These are phyloP conservation scores for Colletotrichum chrysophilum DNA, from an alignment of 2,329 filamentous ascomycete species.

Conservation along the genomic window DNA sequence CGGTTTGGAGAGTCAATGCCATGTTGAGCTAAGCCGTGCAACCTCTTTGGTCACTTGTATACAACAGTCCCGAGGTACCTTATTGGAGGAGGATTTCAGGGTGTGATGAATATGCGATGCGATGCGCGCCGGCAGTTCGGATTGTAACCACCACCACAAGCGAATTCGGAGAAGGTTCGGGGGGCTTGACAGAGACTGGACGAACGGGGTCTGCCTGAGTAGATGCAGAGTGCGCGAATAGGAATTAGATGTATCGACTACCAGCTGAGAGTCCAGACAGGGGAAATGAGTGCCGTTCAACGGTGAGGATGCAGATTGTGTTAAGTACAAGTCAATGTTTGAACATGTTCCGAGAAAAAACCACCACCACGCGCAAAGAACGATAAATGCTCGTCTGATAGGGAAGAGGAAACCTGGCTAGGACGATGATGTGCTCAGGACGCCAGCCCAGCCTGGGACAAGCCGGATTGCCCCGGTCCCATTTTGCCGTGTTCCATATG, in stretches of 20 bases:
- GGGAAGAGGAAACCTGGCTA: background rate
- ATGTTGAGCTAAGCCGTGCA: conserved; percentile 26
- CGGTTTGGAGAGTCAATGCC: conserved; percentile 53
- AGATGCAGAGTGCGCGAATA: background rate
- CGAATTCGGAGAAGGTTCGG: conserved; percentile 9
- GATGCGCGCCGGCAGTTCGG: background rate
- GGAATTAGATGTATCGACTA: background rate
- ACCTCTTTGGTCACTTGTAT: background rate
- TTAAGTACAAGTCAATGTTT: background rate
- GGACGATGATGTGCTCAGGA: conserved; percentile 18
- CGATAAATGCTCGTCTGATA: conserved; percentile 4
- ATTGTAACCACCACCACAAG: conserved; percentile 7
- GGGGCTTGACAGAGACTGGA: background rate
- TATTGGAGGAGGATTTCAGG: background rate
- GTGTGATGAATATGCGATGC: background rate
- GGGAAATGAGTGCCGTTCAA: background rate
- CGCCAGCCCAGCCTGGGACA: conserved; percentile 15
- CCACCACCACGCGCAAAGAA: background rate
- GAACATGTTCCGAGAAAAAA: background rate
- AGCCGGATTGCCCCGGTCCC: conserved; percentile 11
- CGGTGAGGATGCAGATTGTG: background rate
- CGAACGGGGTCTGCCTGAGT: background rate
- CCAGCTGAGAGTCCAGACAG: background rate
- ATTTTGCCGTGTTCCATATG: background rate
- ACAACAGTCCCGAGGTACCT: background rate